These are phyloP conservation scores for Escovopsis weberi DNA, from an alignment of 2,329 filamentous ascomycete species.

Conservation along the genomic window DNA sequence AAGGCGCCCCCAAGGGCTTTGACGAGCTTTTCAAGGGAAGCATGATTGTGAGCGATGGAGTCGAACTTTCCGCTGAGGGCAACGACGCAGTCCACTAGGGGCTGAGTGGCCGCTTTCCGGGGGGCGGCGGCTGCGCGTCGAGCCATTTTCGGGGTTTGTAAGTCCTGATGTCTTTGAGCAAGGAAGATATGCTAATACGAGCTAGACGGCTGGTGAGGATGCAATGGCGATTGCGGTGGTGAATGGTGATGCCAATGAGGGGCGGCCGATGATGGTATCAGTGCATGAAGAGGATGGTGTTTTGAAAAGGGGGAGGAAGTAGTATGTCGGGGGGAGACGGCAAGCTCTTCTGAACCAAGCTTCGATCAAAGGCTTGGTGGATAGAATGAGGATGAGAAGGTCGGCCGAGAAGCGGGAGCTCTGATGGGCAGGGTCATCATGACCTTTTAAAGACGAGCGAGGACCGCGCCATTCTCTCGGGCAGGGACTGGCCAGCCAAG, in stretches of 20 bases:
- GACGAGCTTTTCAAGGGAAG: conserved; percentile 30
- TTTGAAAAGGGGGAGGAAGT: not conserved
- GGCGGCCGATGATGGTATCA: not conserved
- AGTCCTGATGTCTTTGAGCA: not conserved
- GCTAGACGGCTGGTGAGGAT: no score
- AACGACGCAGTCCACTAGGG: conserved; percentile 35
- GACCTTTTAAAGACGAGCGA: not conserved
- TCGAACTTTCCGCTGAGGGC: conserved; percentile 47
- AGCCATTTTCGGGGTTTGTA: not conserved
- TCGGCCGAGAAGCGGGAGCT: not conserved
- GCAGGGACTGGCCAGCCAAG: no score
- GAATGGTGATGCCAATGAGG: not conserved
- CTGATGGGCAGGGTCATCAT: not conserved
- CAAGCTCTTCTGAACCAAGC: no score
- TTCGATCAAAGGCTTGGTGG: not conserved
- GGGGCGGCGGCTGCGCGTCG: conserved; percentile 6
- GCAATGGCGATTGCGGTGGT: not conserved
- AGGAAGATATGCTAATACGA: no score
- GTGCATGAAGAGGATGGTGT: not conserved
- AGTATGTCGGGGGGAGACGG: not conserved
- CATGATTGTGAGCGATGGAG: conserved; percentile 35
- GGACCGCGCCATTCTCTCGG: no score
- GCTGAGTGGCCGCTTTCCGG: conserved; percentile 8
- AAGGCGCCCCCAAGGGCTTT: conserved; percentile 33
- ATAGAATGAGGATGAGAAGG: not conserved